Evolutionary conservation across 257 asterid species (phyloP).

Genomic region (Jasminum sambac): DNA sequence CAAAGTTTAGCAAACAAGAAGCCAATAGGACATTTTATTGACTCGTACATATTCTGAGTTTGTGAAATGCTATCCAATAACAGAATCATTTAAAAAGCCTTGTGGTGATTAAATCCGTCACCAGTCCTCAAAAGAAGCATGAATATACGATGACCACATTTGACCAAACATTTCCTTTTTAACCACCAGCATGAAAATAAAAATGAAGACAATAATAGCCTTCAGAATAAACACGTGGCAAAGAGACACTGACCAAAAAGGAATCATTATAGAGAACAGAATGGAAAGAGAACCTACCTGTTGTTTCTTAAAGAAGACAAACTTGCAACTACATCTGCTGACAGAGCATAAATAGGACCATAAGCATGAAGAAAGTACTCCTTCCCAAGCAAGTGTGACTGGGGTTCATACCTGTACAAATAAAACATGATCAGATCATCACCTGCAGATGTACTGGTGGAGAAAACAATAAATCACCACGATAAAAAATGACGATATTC

Average conservation of each 20-base stretch:
- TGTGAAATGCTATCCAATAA: no score
- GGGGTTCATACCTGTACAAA: conserved; percentile 88
- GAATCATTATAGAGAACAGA: conserved; percentile 1
- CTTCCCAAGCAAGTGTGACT: conserved; percentile 75
- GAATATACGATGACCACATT: background rate
- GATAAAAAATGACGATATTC: background rate
- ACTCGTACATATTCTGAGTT: no score
- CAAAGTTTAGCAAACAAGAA: background rate
- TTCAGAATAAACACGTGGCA: background rate
- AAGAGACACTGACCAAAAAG: background rate
- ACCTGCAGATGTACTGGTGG: background rate
- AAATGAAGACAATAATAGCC: background rate
- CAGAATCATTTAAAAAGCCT: no score
- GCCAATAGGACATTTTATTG: background rate
- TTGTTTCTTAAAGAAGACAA: conserved; percentile 81
- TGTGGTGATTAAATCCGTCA: no score
- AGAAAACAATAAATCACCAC: background rate
- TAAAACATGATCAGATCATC: conserved; percentile 27
- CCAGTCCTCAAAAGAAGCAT: background rate
- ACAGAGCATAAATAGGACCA: conserved; percentile 96
- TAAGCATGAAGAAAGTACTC: conserved; percentile 97
- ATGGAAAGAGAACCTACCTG: conserved; percentile 61
- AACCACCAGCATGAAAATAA: background rate
- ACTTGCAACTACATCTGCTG: conserved; percentile 91
- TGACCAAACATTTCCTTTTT: background rate